Conservation (phyloP, 2,329 filamentous ascomycete genomes). For the Trichoderma sp. region DNA sequence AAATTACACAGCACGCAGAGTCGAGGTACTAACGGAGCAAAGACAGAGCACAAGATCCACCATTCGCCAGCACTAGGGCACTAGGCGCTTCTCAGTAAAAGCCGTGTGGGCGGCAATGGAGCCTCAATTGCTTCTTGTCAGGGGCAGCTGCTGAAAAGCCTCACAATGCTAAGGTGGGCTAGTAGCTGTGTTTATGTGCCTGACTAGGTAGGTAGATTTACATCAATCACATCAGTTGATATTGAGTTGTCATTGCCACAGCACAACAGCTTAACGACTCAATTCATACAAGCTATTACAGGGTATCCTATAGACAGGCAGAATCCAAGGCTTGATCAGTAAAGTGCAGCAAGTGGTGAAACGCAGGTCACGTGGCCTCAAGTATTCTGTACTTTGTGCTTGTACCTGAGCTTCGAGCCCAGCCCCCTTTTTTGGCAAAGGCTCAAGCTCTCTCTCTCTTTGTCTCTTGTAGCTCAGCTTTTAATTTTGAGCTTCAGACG, state of each 20-base stretch:
- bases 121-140: not conserved
- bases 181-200: not conserved
- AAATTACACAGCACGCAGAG: not conserved
- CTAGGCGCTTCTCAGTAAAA: not conserved
- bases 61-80: not conserved
- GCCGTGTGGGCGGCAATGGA: not conserved
- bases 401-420: not conserved
- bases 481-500: not conserved
- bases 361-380: not conserved
- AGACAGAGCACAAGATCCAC: not conserved
- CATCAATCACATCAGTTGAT: not conserved
- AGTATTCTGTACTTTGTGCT: not conserved
- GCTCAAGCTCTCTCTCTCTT: constrained; percentile 11
- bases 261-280: not conserved
- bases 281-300: not conserved
- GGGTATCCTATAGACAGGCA: not conserved
- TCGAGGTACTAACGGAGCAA: not conserved
- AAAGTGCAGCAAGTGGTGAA: not conserved
- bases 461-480: not conserved
- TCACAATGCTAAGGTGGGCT: not conserved
- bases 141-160: not conserved
- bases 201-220: not conserved
- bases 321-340: not conserved
- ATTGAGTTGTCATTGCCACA: not conserved
- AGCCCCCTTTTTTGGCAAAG: constrained; percentile 2